A percentile compares a stretch with the other conserved stretches of the same genome.
These are phyloP conservation scores for Luffa aegyptiaca DNA, from an alignment of 306 rosid genomes.

Conservation along the genomic window DNA sequence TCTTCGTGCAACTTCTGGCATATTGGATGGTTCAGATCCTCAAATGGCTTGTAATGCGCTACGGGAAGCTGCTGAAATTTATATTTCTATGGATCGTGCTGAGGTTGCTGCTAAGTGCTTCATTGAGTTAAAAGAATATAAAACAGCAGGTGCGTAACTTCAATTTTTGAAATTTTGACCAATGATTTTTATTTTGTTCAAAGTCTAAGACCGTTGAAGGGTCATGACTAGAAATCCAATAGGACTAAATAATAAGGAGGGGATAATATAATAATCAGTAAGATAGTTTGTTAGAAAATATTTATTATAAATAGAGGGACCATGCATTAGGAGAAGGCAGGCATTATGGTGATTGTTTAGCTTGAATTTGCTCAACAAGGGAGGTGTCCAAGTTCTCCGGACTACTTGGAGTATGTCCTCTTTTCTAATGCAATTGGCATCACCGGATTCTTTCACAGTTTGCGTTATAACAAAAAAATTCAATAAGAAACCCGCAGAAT, in stretches of 20 bases:
- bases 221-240: background rate
- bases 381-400: background rate
- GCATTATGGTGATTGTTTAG: background rate
- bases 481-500: background rate
- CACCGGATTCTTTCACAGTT: background rate
- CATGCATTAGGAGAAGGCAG: background rate
- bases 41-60: conserved; percentile 37
- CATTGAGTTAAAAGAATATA: conserved; percentile 47
- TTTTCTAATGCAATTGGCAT: background rate
- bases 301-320: background rate
- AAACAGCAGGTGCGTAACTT: conserved; percentile 49
- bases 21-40: conserved; percentile 26
- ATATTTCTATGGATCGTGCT: conserved; percentile 43
- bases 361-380: background rate
- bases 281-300: background rate
- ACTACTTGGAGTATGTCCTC: background rate
- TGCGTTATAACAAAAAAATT: background rate
- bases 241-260: background rate
- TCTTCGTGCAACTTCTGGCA: conserved; percentile 39
- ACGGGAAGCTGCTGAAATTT: conserved; percentile 68
- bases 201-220: background rate
- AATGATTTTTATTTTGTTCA: background rate
- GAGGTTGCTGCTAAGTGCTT: conserved; percentile 60
- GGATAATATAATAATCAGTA: background rate
- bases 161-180: background rate